Conservation (phyloP, 352 stramenopile species). For the Globisporangium viniferum region DNA sequence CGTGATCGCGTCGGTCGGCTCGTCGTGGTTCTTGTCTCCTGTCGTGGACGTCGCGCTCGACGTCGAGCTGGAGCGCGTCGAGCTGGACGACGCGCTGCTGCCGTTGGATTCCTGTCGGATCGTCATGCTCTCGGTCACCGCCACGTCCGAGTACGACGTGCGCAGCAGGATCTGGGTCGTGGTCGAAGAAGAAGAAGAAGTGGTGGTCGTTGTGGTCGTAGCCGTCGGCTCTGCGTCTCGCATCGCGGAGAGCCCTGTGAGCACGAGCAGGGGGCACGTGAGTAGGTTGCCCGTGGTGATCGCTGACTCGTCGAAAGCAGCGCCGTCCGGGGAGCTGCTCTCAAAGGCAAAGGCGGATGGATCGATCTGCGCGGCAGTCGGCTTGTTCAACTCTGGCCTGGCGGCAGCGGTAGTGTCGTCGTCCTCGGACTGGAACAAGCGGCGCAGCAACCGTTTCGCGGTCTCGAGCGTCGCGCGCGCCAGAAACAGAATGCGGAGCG, state of each 20-base stretch:
- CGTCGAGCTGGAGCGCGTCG: slow-evolving; percentile 1
- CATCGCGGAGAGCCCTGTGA: slow-evolving; percentile 18
- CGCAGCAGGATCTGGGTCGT: neutral
- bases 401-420: neutral
- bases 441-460: slow-evolving; percentile 1
- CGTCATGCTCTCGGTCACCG: neutral
- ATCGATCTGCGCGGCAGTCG: neutral
- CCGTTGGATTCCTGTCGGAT: neutral
- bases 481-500: slow-evolving; percentile 23
- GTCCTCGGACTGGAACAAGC: neutral
- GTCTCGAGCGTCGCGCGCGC: slow-evolving; percentile 20
- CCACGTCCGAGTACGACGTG: slow-evolving; percentile 1
- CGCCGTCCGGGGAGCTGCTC: neutral
- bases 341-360: neutral
- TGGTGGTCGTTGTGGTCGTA: neutral
- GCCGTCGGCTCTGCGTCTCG: slow-evolving; percentile 14
- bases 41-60: neutral
- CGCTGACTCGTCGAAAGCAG: neutral
- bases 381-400: neutral
- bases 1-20: slow-evolving; percentile 20
- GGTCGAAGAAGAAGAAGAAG: neutral
- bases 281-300: slow-evolving; percentile 14
- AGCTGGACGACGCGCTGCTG: neutral
- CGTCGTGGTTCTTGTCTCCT: slow-evolving; percentile 6
- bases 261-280: slow-evolving; percentile 10